Conservation (phyloP, 1,284 basidiomycete species). For the Naganishia albida region DNA sequence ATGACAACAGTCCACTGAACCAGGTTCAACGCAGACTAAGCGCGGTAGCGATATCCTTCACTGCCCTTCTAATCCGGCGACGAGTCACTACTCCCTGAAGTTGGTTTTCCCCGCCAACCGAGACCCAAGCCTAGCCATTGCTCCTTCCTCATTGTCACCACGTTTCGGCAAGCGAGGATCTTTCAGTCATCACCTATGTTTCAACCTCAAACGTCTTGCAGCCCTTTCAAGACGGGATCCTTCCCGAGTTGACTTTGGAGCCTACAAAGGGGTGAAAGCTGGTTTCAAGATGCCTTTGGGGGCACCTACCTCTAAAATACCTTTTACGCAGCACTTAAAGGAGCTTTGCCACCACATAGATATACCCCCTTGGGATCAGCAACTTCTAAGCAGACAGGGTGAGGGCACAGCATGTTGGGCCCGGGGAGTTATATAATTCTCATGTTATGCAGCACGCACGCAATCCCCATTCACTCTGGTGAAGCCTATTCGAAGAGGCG, state of each 20-base stretch:
- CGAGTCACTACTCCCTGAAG: too few species aligned
- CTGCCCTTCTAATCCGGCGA: neutral
- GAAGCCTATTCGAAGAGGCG: too few species aligned
- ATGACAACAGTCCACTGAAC: too few species aligned
- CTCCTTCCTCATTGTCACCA: too few species aligned
- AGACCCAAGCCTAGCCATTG: too few species aligned
- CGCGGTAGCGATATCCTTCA: neutral
- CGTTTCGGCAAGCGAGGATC: neutral
- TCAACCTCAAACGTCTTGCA: neutral
- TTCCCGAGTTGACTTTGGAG: neutral
- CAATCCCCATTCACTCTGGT: too few species aligned
- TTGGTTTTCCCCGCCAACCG: too few species aligned
- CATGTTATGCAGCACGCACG: too few species aligned
- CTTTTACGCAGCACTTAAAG: constrained; percentile 20
- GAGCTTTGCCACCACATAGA: constrained; percentile 8
- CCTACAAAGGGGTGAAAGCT: constrained; percentile 10
- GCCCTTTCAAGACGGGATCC: constrained; percentile 5
- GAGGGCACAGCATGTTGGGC: constrained; percentile 2
- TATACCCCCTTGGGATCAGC: constrained; percentile 22
- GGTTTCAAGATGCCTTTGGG: neutral
- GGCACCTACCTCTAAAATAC: neutral
- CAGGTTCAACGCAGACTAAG: too few species aligned
- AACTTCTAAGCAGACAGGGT: constrained; percentile 13
- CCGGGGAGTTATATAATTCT: neutral
- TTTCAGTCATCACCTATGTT: too few species aligned